Conservation (phyloP, 129 eudicot genomes). For the Glebionis coronaria region DNA sequence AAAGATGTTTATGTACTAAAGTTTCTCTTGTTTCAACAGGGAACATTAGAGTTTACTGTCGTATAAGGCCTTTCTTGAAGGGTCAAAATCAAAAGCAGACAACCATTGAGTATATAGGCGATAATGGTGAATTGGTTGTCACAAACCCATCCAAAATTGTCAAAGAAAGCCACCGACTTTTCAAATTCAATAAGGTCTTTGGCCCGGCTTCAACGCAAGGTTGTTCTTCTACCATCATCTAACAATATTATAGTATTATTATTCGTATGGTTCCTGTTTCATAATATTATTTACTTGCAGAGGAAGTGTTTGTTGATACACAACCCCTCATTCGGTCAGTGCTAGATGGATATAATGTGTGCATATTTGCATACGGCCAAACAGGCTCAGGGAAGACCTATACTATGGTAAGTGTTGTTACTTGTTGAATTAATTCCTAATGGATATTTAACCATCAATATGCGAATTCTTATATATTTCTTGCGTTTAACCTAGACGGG, state of each 20-base stretch:
- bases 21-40: conserved; percentile 41
- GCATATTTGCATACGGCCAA: conserved; percentile 94
- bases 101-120: conserved; percentile 71
- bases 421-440: neutral
- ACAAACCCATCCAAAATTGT: conserved; percentile 77
- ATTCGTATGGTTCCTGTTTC: neutral
- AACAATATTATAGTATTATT: neutral
- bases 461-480: neutral
- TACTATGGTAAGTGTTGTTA: conserved; percentile 59
- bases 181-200: conserved; percentile 82
- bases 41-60: conserved; percentile 83
- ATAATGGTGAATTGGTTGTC: conserved; percentile 81
- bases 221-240: conserved; percentile 16
- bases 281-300: conserved; percentile 37
- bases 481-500: conserved; percentile 48
- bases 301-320: conserved; percentile 79
- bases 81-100: conserved; percentile 65
- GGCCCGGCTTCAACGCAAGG: conserved; percentile 90
- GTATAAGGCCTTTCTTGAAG: conserved; percentile 77
- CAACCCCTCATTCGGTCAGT: conserved; percentile 83
- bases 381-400: conserved; percentile 95
- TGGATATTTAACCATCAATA: neutral
- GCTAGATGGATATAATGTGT: conserved; percentile 80
- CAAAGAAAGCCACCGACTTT: conserved; percentile 67
- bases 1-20: neutral